phyloP scores from a whole-genome alignment of 805 yeast species.

The Zygosaccharomyces lentus region DNA sequence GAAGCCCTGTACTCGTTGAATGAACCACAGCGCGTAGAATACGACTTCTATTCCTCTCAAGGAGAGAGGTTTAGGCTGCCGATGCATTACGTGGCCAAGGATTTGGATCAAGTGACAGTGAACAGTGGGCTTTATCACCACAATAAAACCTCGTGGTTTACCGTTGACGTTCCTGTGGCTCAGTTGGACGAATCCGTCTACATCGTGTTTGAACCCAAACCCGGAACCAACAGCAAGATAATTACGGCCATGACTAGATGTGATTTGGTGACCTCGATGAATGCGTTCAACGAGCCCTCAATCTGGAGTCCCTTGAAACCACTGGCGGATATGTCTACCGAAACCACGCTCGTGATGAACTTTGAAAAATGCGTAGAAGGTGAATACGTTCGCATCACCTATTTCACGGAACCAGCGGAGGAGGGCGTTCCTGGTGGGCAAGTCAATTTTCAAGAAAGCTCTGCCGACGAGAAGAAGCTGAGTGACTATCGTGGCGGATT shows the following conservation, averaged over 20 bases:
- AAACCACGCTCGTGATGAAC: slow-evolving; percentile 15
- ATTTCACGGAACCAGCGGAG: slow-evolving; percentile 16
- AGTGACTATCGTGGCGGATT: background rate
- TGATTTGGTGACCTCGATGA: slow-evolving; percentile 25
- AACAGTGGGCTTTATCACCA: slow-evolving; percentile 24
- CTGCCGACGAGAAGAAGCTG: background rate
- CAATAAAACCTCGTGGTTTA: slow-evolving; percentile 29
- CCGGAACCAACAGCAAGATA: slow-evolving; percentile 13
- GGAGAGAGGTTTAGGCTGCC: slow-evolving; percentile 18
- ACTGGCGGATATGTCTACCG: slow-evolving; percentile 22
- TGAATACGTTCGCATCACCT: slow-evolving; percentile 25
- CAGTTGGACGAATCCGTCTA: slow-evolving; percentile 17
- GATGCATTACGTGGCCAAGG: slow-evolving; percentile 22
- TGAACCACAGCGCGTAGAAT: slow-evolving; percentile 17
- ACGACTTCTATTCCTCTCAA: slow-evolving; percentile 22
- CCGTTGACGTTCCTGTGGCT: slow-evolving; percentile 27
- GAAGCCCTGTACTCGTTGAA: slow-evolving; percentile 15
- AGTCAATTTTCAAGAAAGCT: slow-evolving; percentile 9
- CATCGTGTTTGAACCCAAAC: slow-evolving; percentile 21
- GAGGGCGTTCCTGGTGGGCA: slow-evolving; percentile 13
- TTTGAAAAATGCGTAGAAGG: slow-evolving; percentile 29
- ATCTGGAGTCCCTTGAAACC: slow-evolving; percentile 24
- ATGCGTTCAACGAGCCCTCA: slow-evolving; percentile 26
- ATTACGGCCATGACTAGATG: slow-evolving; percentile 17
- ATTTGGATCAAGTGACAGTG: slow-evolving; percentile 17